A percentile compares a stretch with the other conserved stretches of the same genome.
These are phyloP conservation scores for Sparassis latifolia DNA, from an alignment of 1,284 basidiomycete species.

Conservation along the genomic window DNA sequence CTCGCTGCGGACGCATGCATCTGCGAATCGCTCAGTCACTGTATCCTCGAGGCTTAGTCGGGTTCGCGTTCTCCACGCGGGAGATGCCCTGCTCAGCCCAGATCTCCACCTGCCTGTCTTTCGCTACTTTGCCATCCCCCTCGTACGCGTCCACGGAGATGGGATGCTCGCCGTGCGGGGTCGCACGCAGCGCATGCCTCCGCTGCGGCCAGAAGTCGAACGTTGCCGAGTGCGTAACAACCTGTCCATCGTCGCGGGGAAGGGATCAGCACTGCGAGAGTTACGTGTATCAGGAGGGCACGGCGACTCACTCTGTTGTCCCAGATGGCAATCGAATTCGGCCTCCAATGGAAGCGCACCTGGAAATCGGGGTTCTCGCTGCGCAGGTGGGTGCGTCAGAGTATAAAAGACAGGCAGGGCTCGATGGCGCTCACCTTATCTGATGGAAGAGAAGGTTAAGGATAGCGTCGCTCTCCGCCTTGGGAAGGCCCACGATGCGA, in stretches of 20 bases:
- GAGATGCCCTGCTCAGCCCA: conserved; percentile 57
- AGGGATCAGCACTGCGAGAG: not conserved
- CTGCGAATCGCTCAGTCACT: conserved; percentile 39
- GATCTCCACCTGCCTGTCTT: conserved; percentile 59
- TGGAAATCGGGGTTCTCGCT: conserved; percentile 65
- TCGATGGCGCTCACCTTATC: conserved; percentile 29
- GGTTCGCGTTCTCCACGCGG: conserved; percentile 23
- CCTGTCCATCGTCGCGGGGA: conserved; percentile 26
- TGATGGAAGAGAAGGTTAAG: conserved; percentile 67
- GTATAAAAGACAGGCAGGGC: not conserved
- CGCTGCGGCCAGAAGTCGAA: conserved; percentile 73
- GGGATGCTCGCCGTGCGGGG: conserved; percentile 75
- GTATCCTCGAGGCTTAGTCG: conserved; percentile 44
- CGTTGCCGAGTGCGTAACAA: conserved; percentile 71
- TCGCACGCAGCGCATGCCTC: conserved; percentile 76
- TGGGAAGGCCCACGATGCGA: conserved; percentile 69
- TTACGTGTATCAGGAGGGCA: conserved; percentile 1
- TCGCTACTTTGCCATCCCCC: conserved; percentile 51
- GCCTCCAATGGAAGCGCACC: conserved; percentile 66
- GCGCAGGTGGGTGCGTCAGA: not conserved
- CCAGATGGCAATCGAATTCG: conserved; percentile 66
- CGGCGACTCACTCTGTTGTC: conserved; percentile 54
- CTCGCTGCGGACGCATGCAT: not conserved
- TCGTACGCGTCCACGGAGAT: conserved; percentile 74
- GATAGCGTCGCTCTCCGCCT: conserved; percentile 72